These are phyloP conservation scores for Coemansia sp. DNA, from an alignment of 192 early-diverging fungal species.

Conservation along the genomic window DNA sequence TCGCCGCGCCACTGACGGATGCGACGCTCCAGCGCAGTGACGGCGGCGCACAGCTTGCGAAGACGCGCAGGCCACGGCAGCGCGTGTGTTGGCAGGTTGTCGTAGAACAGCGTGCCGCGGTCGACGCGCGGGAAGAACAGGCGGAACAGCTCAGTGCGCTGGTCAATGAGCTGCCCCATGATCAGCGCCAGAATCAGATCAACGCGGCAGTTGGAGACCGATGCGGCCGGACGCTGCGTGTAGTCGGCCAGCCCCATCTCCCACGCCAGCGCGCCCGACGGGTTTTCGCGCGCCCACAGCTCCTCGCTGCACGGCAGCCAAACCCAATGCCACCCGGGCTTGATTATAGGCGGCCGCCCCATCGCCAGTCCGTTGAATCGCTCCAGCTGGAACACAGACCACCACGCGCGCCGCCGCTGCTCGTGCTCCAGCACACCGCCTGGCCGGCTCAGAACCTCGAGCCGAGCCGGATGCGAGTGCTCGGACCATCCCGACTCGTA, in stretches of 20 bases:
- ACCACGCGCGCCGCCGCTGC: slow-evolving; percentile 49
- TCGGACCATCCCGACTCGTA: slow-evolving; percentile 51
- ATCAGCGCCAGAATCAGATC: slow-evolving; percentile 44
- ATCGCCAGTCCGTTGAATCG: slow-evolving; percentile 53
- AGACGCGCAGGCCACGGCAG: slow-evolving; percentile 30
- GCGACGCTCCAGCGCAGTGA: slow-evolving; percentile 34
- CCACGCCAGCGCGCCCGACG: slow-evolving; percentile 38
- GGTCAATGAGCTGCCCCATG: slow-evolving; percentile 52
- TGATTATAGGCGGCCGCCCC: slow-evolving; percentile 53
- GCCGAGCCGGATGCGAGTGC: slow-evolving; percentile 39
- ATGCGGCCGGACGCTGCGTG: slow-evolving; percentile 18
- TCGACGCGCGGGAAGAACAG: slow-evolving; percentile 53
- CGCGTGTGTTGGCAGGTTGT: slow-evolving; percentile 52
- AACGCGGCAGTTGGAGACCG: slow-evolving; percentile 42
- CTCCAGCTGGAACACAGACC: slow-evolving; percentile 52
- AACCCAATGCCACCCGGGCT: slow-evolving; percentile 56
- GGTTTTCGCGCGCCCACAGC: slow-evolving; percentile 42
- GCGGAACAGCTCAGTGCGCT: slow-evolving; percentile 52
- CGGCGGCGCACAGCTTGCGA: slow-evolving; percentile 16
- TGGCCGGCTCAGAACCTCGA: slow-evolving; percentile 46
- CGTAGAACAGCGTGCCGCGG: slow-evolving; percentile 50
- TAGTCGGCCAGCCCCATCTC: slow-evolving; percentile 44
- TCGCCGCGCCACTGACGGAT: slow-evolving; percentile 48
- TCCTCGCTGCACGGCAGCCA: slow-evolving; percentile 52
- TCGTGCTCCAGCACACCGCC: slow-evolving; percentile 48